A percentile compares a stretch with the other conserved stretches of the same genome.
These are phyloP conservation scores for Glycine soja DNA, from an alignment of 306 rosid species.

Conservation along the genomic window DNA sequence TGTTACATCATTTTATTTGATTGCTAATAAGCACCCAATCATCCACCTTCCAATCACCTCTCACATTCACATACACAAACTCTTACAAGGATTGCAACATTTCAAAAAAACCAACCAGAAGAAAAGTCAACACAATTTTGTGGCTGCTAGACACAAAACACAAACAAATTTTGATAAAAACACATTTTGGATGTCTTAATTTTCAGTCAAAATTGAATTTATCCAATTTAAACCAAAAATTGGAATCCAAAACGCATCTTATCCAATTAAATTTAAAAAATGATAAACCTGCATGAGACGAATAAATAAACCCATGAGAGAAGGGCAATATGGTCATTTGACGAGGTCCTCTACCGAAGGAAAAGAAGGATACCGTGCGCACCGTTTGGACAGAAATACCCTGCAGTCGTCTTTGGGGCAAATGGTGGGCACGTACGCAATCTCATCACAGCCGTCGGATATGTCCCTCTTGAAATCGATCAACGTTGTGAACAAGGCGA, in stretches of 20 bases:
- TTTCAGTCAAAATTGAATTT: not conserved
- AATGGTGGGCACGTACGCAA: conserved; percentile 73
- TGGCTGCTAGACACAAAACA: conserved; percentile 17
- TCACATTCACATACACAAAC: conserved; percentile 42
- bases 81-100: conserved; percentile 42
- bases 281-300: not conserved
- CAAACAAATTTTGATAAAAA: not conserved
- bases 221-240: not conserved
- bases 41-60: conserved; percentile 53
- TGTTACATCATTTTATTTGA: conserved; percentile 28
- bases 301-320: not conserved
- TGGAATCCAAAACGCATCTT: not conserved
- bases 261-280: not conserved
- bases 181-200: not conserved
- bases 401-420: conserved; percentile 91
- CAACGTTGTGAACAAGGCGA: conserved; percentile 78
- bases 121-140: conserved; percentile 32
- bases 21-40: conserved; percentile 52
- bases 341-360: not conserved
- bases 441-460: conserved; percentile 90
- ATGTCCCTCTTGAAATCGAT: conserved; percentile 78
- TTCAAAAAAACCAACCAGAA: conserved; percentile 5
- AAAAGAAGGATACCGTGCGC: conserved; percentile 59
- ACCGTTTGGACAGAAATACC: conserved; percentile 62
- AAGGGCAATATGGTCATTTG: conserved; percentile 13